Evolutionary conservation across 2,329 filamentous ascomycete genomes (phyloP), one percentile per base, ranked within the genome.

Genomic region (Talaromyces sp.): DNA sequence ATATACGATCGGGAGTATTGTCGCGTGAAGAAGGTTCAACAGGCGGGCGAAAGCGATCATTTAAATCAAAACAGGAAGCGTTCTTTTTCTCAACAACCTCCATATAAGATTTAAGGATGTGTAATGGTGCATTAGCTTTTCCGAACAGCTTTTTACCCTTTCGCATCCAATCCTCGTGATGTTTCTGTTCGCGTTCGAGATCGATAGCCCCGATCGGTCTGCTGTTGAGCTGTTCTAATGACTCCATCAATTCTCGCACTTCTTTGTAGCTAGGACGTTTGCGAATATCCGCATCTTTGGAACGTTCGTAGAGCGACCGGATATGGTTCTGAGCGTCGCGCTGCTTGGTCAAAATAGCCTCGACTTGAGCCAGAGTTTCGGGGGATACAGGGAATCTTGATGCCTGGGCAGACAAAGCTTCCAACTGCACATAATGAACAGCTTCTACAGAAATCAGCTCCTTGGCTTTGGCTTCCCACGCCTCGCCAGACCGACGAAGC

Each of bases 131-230:
- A 74, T 99, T 99, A 1, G 95, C 95, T 78, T 99, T 99, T 61
- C 95, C 95, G 73, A 99, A 99, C 0, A 99, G 81, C 76, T 97
- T 97, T 81, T 99, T 99, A 60, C 95, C 95, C 73, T 92, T 92
- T 37, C 95, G 87, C 94, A 99, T 99, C 95, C 95, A 99, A 76
- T 99, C 95, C 75, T 99, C 95, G 70, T 98, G 95, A 8, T 92
- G 88, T 74, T 95, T 96, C 69, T 95, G 90, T 76, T 98, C 93
- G 69, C 92, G 93, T 74, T 99, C 95, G 4, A 99, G 85, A 72
- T 99, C 95, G 39, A 96, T 85, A 0, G 94, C 96, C 2, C 95
- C 95, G 47, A 86, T 87, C 0, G 95, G 95, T 74, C 97, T 97
- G 68, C 92, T 96, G 71, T 97, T 96, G 10, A 98, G 84, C 62